Base-by-base conservation (phyloP, 805 yeast species). In the Yarrowia sp. region DNA sequence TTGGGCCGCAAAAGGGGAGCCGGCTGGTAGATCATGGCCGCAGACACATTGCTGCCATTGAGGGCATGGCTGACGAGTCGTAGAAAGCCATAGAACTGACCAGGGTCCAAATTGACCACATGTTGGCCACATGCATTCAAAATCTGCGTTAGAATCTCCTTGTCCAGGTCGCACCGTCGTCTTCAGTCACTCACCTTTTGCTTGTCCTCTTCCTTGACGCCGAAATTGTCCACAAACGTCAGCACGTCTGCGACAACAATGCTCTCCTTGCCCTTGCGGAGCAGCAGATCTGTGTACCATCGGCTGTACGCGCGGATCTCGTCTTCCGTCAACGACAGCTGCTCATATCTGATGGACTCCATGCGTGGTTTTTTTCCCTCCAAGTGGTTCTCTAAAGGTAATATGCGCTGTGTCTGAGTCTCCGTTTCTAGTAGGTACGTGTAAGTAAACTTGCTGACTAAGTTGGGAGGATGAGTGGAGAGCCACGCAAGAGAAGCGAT, bases 231-330 rank as follows among this genome's bases (percentile, higher is more conserved):
- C 66, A 95, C 78, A 73, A 93, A 93, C 52, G 78, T 78, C 75
- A 89, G 85, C n/a, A 90, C 89, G 73, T 95, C 98, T 11, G 80
- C 82, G 67, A 93, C 77, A 4, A 86, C 80, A 8, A 93, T 85
- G 33, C 89, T 77, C 67, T 86, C 81, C 40, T 86, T 85, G 67
- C 71, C 75, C 67, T 88, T 88, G 62, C 92, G 82, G 49, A 89
- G 81, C 38, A 89, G 82, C 33, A 93, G 84, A 71, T 90, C 92
- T 69, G 91, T 88, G 74, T 92, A 93, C 99, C 99, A 93, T 68
- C 97, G 80, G 69, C 93, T 83, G 75, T 93, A 93, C 1, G 97
- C 89, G 70, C 87, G 85, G 12, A 85, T 83, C 75, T 93, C 99
- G 65, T 88, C 89, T 19, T 81, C 81, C 0, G 96, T 41, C 63